A percentile compares a stretch with the other conserved stretches of the same genome.
Evolutionary conservation across 768 basidiomycete genomes (phyloP).

Genomic region (Lyophyllum shimeji): DNA sequence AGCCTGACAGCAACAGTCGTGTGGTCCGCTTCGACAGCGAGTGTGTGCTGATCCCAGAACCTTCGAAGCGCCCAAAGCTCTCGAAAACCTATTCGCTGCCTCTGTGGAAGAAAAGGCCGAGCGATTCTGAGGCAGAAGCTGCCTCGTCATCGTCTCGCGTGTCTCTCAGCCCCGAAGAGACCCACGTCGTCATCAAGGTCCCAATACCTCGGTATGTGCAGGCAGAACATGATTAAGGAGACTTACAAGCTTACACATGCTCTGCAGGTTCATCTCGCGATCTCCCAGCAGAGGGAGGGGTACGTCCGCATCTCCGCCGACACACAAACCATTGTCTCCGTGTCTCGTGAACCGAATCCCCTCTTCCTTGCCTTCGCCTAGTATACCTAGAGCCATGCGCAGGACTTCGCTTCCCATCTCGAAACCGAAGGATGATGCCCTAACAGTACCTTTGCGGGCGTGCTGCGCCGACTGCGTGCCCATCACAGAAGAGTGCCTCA

Average conservation of each 20-base stretch:
- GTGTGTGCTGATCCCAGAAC: slow-evolving; percentile 75
- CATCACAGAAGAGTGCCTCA: slow-evolving; percentile 55
- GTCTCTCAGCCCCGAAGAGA: slow-evolving; percentile 30
- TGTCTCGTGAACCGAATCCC: slow-evolving; percentile 54
- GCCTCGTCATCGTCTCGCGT: slow-evolving; percentile 16
- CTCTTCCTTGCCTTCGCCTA: slow-evolving; percentile 19
- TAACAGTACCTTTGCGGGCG: slow-evolving; percentile 67
- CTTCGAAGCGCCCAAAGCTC: slow-evolving; percentile 46
- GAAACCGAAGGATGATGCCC: slow-evolving; percentile 30
- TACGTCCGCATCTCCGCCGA: slow-evolving; percentile 27
- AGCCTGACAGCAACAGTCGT: slow-evolving; percentile 18
- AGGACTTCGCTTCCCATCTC: slow-evolving; percentile 28
- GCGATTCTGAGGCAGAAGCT: slow-evolving; percentile 25
- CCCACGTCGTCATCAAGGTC: slow-evolving; percentile 56
- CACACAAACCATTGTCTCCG: slow-evolving; percentile 42
- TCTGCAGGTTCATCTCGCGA: slow-evolving; percentile 41
- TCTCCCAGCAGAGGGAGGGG: slow-evolving; percentile 41
- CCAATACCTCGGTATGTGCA: slow-evolving; percentile 56
- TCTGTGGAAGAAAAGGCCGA: slow-evolving; percentile 50
- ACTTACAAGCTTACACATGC: slow-evolving; percentile 3
- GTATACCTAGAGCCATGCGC: slow-evolving; percentile 20
- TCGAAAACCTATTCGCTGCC: slow-evolving; percentile 71
- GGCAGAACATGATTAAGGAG: slow-evolving; percentile 1
- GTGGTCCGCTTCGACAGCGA: slow-evolving; percentile 71
- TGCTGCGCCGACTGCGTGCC: slow-evolving; percentile 68